Evolutionary conservation across 2,329 filamentous ascomycete genomes (phyloP).

Genomic region (Alternaria postmessia): DNA sequence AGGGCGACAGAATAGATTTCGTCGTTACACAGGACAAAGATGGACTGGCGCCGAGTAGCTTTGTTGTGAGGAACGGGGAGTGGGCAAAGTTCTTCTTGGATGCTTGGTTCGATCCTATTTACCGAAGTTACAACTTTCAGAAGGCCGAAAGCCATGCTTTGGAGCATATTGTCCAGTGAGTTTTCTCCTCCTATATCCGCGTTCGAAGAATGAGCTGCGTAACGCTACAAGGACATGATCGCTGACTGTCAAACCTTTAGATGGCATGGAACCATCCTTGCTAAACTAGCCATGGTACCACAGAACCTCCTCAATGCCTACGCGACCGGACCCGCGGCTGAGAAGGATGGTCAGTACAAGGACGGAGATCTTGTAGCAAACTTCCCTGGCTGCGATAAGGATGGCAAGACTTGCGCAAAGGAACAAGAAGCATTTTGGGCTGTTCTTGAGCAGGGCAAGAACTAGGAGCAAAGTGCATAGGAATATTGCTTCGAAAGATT

Average conservation of each 20-base stretch:
- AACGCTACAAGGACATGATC: background rate
- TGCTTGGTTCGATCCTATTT: conserved; percentile 95
- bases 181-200: conserved; percentile 7
- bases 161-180: conserved; percentile 65
- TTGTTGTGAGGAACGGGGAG: conserved; percentile 81
- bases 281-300: conserved; percentile 87
- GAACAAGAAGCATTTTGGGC: conserved; percentile 68
- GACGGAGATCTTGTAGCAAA: conserved; percentile 86
- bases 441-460: conserved; percentile 36
- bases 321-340: conserved; percentile 49
- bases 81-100: conserved; percentile 95
- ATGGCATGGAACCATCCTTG: conserved; percentile 96
- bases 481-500: background rate
- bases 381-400: conserved; percentile 74
- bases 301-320: conserved; percentile 87
- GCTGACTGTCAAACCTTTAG: conserved; percentile 56
- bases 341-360: conserved; percentile 68
- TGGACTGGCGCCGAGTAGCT: conserved; percentile 78
- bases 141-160: conserved; percentile 92
- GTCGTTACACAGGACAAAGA: conserved; percentile 85
- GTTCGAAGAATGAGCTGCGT: background rate
- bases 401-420: conserved; percentile 70
- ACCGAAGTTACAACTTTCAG: conserved; percentile 93
- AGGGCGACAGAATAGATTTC: conserved; percentile 78
- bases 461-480: conserved; percentile 1